Evolutionary conservation across 108 stramenopile genomes (phyloP).

Genomic region (Pinguiococcus pyrenoidosus): DNA sequence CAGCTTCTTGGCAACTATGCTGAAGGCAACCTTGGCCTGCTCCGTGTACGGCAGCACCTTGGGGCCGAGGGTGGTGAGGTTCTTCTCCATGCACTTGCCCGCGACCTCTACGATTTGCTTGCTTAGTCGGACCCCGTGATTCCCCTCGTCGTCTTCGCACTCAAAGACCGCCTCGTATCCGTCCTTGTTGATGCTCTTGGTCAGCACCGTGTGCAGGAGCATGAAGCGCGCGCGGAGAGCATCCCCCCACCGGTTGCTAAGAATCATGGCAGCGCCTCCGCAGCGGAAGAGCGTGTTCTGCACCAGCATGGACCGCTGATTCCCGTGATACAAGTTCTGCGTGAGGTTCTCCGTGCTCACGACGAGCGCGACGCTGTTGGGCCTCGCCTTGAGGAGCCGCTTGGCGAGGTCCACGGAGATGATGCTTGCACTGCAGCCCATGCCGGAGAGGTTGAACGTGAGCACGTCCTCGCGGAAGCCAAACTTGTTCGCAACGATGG

Average conservation of each 20-base stretch:
- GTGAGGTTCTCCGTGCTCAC: constrained; percentile 92
- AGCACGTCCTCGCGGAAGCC: constrained; percentile 69
- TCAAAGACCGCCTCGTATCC: constrained; percentile 85
- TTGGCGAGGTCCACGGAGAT: constrained; percentile 62
- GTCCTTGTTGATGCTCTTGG: constrained; percentile 57
- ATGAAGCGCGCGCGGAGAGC: constrained; percentile 92
- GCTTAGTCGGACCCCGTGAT: constrained; percentile 76
- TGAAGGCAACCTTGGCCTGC: constrained; percentile 60
- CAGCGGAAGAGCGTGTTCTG: constrained; percentile 96
- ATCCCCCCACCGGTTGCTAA: constrained; percentile 81
- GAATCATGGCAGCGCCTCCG: constrained; percentile 90
- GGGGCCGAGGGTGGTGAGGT: constrained; percentile 84
- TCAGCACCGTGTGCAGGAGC: constrained; percentile 81
- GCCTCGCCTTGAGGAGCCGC: constrained; percentile 26
- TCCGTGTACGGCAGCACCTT: constrained; percentile 78
- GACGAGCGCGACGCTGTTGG: constrained; percentile 65
- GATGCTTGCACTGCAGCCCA: constrained; percentile 91
- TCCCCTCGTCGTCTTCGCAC: constrained; percentile 59
- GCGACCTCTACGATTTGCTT: constrained; percentile 92
- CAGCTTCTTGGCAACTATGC: neutral
- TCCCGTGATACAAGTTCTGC: constrained; percentile 89
- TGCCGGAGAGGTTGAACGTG: constrained; percentile 84
- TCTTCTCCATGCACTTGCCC: constrained; percentile 91
- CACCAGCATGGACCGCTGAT: constrained; percentile 77
- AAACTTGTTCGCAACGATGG: constrained; percentile 85